Conservation (phyloP, 495 filamentous ascomycete genomes). For the Penicillium pancosmium region DNA sequence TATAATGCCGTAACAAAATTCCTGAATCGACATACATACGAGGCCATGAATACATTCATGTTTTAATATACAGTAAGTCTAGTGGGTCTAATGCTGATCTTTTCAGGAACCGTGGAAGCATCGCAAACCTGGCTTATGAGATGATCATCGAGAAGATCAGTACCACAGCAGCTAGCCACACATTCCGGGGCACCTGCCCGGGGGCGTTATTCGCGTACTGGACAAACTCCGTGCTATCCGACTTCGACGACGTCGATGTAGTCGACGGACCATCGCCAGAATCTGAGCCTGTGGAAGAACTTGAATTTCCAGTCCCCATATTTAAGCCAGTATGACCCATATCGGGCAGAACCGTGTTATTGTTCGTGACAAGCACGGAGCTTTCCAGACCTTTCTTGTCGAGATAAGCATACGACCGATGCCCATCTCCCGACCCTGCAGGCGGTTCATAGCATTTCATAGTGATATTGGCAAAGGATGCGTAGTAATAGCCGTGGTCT, state of each 20-base stretch:
- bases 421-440: constrained; percentile 32
- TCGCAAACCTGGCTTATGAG: neutral
- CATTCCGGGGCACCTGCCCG: neutral
- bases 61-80: too few species aligned
- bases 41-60: too few species aligned
- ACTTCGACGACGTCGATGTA: neutral
- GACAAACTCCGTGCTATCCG: neutral
- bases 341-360: neutral
- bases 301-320: neutral
- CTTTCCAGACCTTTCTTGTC: neutral
- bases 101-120: too few species aligned
- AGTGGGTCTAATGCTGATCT: too few species aligned
- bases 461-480: constrained; percentile 72
- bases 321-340: constrained; percentile 1
- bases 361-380: neutral
- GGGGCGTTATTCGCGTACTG: neutral
- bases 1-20: too few species aligned
- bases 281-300: neutral
- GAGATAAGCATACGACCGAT: neutral
- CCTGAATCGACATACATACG: too few species aligned
- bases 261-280: neutral
- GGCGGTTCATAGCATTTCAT: constrained; percentile 87
- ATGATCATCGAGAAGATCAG: neutral
- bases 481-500: constrained; percentile 85
- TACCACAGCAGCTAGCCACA: neutral